A percentile compares a stretch with the other conserved stretches of the same genome.
phyloP scores from a whole-genome alignment of 2,329 filamentous ascomycete genomes.

The Dendrostoma leiphaemia region DNA sequence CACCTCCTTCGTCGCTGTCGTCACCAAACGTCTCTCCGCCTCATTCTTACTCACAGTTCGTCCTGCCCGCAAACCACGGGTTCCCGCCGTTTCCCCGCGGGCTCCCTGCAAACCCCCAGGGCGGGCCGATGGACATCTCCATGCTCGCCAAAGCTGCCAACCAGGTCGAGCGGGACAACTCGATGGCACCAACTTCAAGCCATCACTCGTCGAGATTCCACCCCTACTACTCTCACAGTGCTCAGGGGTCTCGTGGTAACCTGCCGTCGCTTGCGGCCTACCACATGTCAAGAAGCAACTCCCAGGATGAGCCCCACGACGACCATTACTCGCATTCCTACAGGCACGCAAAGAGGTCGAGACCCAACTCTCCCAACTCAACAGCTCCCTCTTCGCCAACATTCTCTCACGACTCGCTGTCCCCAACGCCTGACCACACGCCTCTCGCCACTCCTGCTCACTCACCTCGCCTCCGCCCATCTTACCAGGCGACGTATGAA shows the following conservation, averaged over 20 bases:
- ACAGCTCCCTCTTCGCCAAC: constrained; percentile 95
- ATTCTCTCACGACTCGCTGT: constrained; percentile 93
- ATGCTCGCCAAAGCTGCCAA: constrained; percentile 60
- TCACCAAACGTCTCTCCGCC: constrained; percentile 97
- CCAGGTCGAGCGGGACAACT: constrained; percentile 60
- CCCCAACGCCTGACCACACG: constrained; percentile 96
- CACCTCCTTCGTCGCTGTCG: constrained; percentile 78
- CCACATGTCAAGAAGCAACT: constrained; percentile 89
- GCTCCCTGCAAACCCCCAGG: constrained; percentile 32
- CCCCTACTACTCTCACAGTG: constrained; percentile 50
- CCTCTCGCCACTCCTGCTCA: constrained; percentile 95
- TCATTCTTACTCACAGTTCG: constrained; percentile 79
- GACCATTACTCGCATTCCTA: constrained; percentile 70
- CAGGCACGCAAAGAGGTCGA: constrained; percentile 79
- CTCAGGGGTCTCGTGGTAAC: constrained; percentile 55
- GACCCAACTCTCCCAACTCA: constrained; percentile 91
- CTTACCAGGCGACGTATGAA: constrained; percentile 68
- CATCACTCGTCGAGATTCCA: constrained; percentile 48
- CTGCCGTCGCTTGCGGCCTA: constrained; percentile 81
- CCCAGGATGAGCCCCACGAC: constrained; percentile 73
- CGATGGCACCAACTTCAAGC: constrained; percentile 38
- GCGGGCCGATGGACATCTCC: constrained; percentile 50
- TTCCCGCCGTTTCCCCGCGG: constrained; percentile 50
- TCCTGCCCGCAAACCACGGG: constrained; percentile 40
- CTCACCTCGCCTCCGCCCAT: constrained; percentile 81